Evolutionary conservation across 495 filamentous ascomycete species (phyloP).

Genomic region (Hyphodiscus hymeniophilus): DNA sequence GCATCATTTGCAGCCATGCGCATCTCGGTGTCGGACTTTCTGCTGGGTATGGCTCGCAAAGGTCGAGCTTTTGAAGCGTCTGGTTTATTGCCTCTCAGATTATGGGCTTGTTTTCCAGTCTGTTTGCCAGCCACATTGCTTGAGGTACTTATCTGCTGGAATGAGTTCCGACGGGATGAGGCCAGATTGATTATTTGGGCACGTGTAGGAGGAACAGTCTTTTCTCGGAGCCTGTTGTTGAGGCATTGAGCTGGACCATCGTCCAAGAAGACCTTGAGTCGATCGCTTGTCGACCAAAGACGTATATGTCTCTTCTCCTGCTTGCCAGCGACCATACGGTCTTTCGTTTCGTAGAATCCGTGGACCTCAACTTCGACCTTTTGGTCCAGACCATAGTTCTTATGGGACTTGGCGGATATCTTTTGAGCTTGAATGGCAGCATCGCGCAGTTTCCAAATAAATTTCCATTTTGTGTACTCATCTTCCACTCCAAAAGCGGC

Average conservation of each 20-base stretch:
- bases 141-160: too few species aligned
- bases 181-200: too few species aligned
- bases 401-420: slow-evolving; percentile 22
- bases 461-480: slow-evolving; percentile 36
- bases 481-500: slow-evolving; percentile 50
- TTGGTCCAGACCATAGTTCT: slow-evolving; percentile 35
- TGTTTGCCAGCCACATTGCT: too few species aligned
- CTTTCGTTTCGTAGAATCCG: slow-evolving; percentile 50
- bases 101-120: too few species aligned
- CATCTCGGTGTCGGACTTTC: too few species aligned
- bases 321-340: slow-evolving; percentile 15
- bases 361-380: slow-evolving; percentile 51
- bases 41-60: too few species aligned
- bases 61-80: too few species aligned
- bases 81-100: too few species aligned
- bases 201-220: too few species aligned
- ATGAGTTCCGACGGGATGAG: too few species aligned
- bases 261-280: slow-evolving; percentile 15
- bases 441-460: slow-evolving; percentile 38
- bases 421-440: slow-evolving; percentile 27
- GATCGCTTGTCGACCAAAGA: slow-evolving; percentile 15
- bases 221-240: slow-evolving; percentile 10
- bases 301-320: not conserved
- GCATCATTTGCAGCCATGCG: too few species aligned
- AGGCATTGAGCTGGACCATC: slow-evolving; percentile 23